phyloP scores from a whole-genome alignment of 768 basidiomycete genomes.

The Hygrophorus pudorinus region DNA sequence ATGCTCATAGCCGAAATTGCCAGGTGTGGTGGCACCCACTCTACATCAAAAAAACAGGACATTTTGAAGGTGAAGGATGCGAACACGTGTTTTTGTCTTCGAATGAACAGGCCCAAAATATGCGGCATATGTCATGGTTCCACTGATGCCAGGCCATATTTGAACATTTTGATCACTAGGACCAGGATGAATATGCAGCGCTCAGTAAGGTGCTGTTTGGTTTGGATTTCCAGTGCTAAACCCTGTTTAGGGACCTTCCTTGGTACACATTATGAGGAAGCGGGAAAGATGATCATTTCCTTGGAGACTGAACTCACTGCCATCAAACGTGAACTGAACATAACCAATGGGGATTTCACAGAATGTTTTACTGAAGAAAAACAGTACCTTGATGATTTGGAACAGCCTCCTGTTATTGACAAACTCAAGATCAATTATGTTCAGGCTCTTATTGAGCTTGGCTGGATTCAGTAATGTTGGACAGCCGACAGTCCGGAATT shows the following conservation, averaged over 20 bases:
- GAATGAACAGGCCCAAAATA: constrained; percentile 13
- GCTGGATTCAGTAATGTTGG: constrained; percentile 10
- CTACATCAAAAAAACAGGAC: constrained; percentile 12
- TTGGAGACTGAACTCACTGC: background rate
- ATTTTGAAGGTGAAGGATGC: constrained; percentile 14
- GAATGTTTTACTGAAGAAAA: background rate
- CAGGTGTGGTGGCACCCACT: constrained; percentile 14
- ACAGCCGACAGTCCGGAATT: constrained; percentile 4
- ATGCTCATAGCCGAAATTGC: constrained; percentile 14
- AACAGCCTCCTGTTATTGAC: background rate
- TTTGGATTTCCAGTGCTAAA: too few relatives aligned
- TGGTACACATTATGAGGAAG: background rate
- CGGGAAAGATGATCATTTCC: background rate
- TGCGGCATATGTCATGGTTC: constrained; percentile 8
- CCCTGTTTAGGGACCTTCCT: constrained; percentile 2
- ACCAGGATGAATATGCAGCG: constrained; percentile 6
- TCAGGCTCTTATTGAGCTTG: constrained; percentile 3
- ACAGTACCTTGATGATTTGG: background rate
- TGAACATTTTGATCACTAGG: constrained; percentile 5
- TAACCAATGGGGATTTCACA: background rate
- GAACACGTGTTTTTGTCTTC: constrained; percentile 11
- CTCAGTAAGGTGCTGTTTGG: too few relatives aligned
- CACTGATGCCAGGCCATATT: constrained; percentile 9
- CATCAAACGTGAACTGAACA: background rate
- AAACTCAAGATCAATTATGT: background rate